A percentile compares a stretch with the other conserved stretches of the same genome.
Evolutionary conservation across 176 grass and related monocot species (phyloP).

Genomic region (Luzula sylvatica): DNA sequence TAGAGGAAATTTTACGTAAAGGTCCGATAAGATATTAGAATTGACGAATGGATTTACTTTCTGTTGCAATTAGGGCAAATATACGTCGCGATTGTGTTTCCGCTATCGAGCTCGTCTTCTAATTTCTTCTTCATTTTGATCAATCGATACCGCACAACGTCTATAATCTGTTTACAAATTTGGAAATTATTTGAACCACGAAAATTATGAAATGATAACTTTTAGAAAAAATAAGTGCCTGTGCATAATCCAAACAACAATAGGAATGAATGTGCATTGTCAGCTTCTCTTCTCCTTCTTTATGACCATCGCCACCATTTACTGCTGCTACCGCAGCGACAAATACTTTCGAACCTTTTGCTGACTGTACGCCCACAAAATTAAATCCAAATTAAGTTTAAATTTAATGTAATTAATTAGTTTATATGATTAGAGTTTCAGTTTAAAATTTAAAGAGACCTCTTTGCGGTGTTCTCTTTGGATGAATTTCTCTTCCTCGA

Average conservation of each 20-base stretch:
- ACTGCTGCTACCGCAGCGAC: constrained; percentile 43
- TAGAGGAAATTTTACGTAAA: too few species aligned
- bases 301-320: constrained; percentile 36
- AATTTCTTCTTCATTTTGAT: constrained; percentile 96
- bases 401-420: background rate
- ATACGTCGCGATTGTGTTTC: constrained; percentile 89
- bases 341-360: constrained; percentile 75
- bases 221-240: too few species aligned
- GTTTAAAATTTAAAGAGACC: too few species aligned
- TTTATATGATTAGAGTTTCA: too few species aligned
- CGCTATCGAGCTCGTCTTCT: constrained; percentile 93
- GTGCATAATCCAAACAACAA: constrained; percentile 96
- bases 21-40: too few species aligned
- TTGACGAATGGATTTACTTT: constrained; percentile 27
- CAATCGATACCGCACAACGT: constrained; percentile 88
- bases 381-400: background rate
- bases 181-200: too few species aligned
- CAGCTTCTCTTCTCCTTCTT: constrained; percentile 91
- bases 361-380: constrained; percentile 67
- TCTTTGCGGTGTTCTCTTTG: constrained; percentile 91
- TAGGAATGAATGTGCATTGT: constrained; percentile 94
- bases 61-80: constrained; percentile 86
- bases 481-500: constrained; percentile 95
- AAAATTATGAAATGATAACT: too few species aligned
- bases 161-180: constrained; percentile 81